Evolutionary conservation across 345 rosid species (phyloP).

Genomic region (Carallia pectinifolia): DNA sequence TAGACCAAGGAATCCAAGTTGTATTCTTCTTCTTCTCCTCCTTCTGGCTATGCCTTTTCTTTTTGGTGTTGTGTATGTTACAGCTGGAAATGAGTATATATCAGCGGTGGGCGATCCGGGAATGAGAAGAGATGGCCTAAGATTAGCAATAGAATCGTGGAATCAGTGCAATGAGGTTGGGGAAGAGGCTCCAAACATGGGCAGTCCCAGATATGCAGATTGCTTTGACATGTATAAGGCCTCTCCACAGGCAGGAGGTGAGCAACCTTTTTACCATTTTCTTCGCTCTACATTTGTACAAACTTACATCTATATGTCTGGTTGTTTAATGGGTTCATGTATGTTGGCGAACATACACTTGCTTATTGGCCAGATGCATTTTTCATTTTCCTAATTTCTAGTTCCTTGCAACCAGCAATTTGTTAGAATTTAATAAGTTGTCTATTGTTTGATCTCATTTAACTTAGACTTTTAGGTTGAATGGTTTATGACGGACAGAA

Average conservation of each 20-base stretch:
- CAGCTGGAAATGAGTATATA: slow-evolving; percentile 25
- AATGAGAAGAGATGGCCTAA: slow-evolving; percentile 68
- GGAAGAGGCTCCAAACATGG: slow-evolving; percentile 64
- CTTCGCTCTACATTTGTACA: neutral
- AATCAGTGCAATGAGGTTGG: slow-evolving; percentile 93
- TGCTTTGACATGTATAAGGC: slow-evolving; percentile 59
- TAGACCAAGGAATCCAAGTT: slow-evolving; percentile 7
- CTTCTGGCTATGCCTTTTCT: slow-evolving; percentile 12
- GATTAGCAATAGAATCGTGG: slow-evolving; percentile 88
- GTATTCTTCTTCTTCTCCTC: neutral
- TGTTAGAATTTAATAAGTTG: too few relatives aligned
- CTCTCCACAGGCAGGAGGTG: slow-evolving; percentile 7
- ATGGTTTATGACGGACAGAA: too few relatives aligned
- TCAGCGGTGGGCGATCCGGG: slow-evolving; percentile 77
- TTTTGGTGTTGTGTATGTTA: neutral
- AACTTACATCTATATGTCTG: neutral
- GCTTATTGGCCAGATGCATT: neutral
- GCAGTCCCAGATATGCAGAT: slow-evolving; percentile 86
- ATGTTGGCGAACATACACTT: neutral
- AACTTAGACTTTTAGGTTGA: too few relatives aligned
- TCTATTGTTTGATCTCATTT: too few relatives aligned
- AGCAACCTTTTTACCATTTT: neutral
- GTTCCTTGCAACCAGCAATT: neutral
- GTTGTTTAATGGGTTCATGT: neutral
- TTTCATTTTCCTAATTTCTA: neutral